Evolutionary conservation across 768 basidiomycete species (phyloP), one percentile per base, ranked within the genome.

Genomic region (Mycena vulgaris): DNA sequence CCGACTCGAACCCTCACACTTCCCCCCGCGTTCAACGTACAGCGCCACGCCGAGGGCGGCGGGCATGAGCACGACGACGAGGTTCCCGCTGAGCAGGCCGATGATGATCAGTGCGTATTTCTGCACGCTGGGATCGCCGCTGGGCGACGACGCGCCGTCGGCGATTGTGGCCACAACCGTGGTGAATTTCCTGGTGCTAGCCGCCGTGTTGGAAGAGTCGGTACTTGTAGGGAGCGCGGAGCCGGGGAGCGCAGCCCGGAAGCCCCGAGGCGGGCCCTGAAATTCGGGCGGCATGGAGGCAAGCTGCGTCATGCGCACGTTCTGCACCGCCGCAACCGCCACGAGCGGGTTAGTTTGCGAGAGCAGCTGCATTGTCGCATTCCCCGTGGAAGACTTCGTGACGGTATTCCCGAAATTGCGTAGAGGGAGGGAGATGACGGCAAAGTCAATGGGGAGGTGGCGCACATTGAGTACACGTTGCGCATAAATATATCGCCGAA

Each of bases 91-190:
- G 25, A 60, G 30, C 45, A 60, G 27, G 9, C 59, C 59, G 33
- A 62, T 51, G 7, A 62, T 23, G 14, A 62, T 51, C 23, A 25
- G 48, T 23, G 25, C 60, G 48, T 62, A 62, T 51, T 62, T 49
- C 1, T 23, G 28, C 21, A 61, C 16, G 11, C 16, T 27, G 17
- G 59, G 48, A 4, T 33, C 58, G 19, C 14, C 28, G 48, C 14
- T 28, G 13, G 48, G 2, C 2, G 23, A 3, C 27, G 6, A 13
- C 14, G 10, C 25, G 5, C 7, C 13, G 3, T 30, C 27, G 27
- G 48, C 9, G 9, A 49, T 25, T 4, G 23, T 25, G 10, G 16
- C 48, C 21, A 48, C 25, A n/a, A n/a, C n/a, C n/a, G n/a, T n/a
- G n/a, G n/a, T 48, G 47, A 13, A 19, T 9, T n/a, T 16, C 5